Evolutionary conservation across 169 alveolate genomes (phyloP), one percentile per base, ranked within the genome.

Genomic region (Eimeria sp.): DNA sequence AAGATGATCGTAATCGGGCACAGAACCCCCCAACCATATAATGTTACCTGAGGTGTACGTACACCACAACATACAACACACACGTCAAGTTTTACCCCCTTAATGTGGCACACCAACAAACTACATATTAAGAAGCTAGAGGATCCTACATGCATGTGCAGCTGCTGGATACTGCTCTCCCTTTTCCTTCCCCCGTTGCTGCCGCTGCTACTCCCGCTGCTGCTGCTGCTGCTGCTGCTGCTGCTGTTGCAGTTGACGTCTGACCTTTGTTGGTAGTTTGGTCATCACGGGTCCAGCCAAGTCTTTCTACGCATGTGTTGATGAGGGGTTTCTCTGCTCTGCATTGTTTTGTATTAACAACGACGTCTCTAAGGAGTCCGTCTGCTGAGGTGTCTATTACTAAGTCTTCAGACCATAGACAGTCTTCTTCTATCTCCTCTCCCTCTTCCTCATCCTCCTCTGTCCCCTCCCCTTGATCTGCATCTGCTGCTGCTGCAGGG

Each of bases 1-100:
- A 34, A 95, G 92, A 27, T 95, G 96, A 43, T 95, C 96, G 78
- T 75, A 82, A 91, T 95, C 96, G 34, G 96, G 95, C 57, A 87
- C 93, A 2, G 96, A 95, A 58, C 95, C 92, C 10, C 96, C 96
- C 43, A 88, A 89, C 96, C 96, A 95, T 22, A 95, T 83, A 16
- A 95, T 95, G 49, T 84, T 84, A 6, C 96, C 96, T 95, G 95
- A 34, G 82, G 47, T 34, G 51, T 34, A 51, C 30, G 43, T 40
- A 88, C 63, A 34, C 51, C 86, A 51, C 34, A 10, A 43, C 5
- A 25, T 10, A 13, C 78, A 67, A 2, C 72, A 61, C 72, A 61
- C 18, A 61, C 40, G 40, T 34, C 40, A 34, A 0, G 40, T 2
- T 34, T 1, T 34, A 34, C 40, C 0, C 40, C 40, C 40, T 34